Evolutionary conservation across 768 basidiomycete species (phyloP).

Genomic region (Boletales sp.): DNA sequence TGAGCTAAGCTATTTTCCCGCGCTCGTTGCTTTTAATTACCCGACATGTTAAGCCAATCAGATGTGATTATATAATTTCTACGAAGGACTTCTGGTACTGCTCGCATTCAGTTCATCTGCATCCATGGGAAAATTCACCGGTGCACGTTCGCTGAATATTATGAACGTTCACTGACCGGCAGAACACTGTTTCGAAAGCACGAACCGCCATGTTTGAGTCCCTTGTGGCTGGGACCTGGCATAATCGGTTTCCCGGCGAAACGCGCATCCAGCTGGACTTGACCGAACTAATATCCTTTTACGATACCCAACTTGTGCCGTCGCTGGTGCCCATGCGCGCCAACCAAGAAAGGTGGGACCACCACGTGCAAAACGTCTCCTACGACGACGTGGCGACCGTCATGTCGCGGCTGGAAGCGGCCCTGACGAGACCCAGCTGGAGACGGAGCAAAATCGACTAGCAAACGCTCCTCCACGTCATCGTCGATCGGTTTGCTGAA

Average conservation of each 20-base stretch:
- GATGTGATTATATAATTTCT: too few relatives aligned
- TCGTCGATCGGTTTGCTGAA: neutral
- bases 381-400: neutral
- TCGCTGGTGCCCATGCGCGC: neutral
- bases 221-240: neutral
- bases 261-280: neutral
- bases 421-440: neutral
- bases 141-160: too few relatives aligned
- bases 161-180: too few relatives aligned
- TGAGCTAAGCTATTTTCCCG: too few relatives aligned
- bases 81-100: too few relatives aligned
- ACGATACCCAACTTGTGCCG: neutral
- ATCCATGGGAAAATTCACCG: too few relatives aligned
- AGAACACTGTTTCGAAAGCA: neutral
- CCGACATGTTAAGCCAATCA: too few relatives aligned
- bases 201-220: neutral
- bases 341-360: neutral
- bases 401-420: neutral
- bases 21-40: too few relatives aligned
- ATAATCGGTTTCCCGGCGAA: neutral
- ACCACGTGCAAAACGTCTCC: neutral
- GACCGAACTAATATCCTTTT: neutral
- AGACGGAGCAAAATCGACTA: neutral
- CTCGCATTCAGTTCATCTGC: too few relatives aligned
- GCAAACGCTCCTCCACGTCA: neutral